Evolutionary conservation across 2,329 filamentous ascomycete species (phyloP).

Genomic region (Neonectria hederae): DNA sequence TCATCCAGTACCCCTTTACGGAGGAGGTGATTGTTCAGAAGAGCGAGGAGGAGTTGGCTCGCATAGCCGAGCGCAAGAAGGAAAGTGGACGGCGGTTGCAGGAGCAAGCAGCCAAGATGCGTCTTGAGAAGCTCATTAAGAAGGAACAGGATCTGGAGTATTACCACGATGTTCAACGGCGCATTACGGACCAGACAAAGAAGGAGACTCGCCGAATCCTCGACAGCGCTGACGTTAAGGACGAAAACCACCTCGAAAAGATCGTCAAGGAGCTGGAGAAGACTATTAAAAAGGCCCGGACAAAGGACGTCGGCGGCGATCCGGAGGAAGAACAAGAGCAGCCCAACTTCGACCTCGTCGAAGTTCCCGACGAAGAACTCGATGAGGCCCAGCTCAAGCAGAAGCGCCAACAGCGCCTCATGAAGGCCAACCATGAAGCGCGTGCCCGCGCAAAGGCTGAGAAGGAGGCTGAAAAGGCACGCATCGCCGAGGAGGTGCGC

Average conservation of each 20-base stretch:
- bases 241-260: conserved; percentile 86
- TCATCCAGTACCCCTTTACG: conserved; percentile 92
- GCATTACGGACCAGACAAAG: conserved; percentile 80
- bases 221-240: conserved; percentile 90
- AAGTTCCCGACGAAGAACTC: conserved; percentile 89
- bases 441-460: conserved; percentile 93
- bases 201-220: conserved; percentile 89
- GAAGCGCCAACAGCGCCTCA: conserved; percentile 89
- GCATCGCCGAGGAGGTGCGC: conserved; percentile 83
- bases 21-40: conserved; percentile 93
- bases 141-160: conserved; percentile 97
- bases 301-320: conserved; percentile 88
- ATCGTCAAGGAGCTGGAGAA: conserved; percentile 90
- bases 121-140: conserved; percentile 90
- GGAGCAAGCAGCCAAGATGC: conserved; percentile 97
- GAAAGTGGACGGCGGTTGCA: conserved; percentile 92
- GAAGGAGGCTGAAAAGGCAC: conserved; percentile 90
- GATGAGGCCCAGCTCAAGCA: conserved; percentile 92
- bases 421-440: conserved; percentile 96
- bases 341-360: conserved; percentile 87
- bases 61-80: conserved; percentile 91
- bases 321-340: conserved; percentile 83
- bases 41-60: conserved; percentile 90
- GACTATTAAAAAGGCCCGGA: conserved; percentile 86
- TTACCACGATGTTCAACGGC: conserved; percentile 82